These are phyloP conservation scores for Chenopodium quinoa DNA, from an alignment of 148 eudicot genomes.

Conservation along the genomic window DNA sequence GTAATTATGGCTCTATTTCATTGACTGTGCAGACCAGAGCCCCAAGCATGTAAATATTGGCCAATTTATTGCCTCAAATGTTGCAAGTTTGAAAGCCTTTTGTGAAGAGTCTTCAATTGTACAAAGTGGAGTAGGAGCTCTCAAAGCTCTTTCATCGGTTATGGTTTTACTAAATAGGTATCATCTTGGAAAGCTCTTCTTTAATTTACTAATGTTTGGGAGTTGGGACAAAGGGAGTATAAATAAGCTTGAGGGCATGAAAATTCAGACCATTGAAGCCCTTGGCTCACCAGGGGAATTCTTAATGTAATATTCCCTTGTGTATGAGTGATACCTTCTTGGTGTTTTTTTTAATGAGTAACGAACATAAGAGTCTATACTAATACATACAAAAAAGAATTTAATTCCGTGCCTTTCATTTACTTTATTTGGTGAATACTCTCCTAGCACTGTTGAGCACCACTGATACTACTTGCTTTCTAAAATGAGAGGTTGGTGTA, in stretches of 20 bases:
- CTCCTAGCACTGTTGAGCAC: background rate
- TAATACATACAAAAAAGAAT: no score
- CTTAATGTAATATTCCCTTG: background rate
- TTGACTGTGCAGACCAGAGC: conserved; percentile 57
- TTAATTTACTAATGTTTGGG: background rate
- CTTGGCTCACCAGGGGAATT: no score
- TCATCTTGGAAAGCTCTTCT: background rate
- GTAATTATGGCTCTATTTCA: conserved; percentile 6
- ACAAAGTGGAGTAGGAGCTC: conserved; percentile 47
- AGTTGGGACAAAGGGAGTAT: background rate
- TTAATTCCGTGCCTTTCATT: background rate
- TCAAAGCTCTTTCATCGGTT: conserved; percentile 72
- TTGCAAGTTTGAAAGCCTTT: conserved; percentile 67
- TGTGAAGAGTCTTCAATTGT: conserved; percentile 42
- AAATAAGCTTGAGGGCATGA: background rate
- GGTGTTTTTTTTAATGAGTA: background rate
- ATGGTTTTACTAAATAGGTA: conserved; percentile 82
- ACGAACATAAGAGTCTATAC: background rate
- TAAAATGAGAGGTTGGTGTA: background rate
- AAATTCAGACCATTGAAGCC: background rate
- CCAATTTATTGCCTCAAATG: conserved; percentile 64
- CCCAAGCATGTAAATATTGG: conserved; percentile 65
- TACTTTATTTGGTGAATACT: background rate
- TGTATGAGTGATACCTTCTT: background rate
- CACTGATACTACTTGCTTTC: background rate